Evolutionary conservation across 2,329 filamentous ascomycete genomes (phyloP), one percentile per base, ranked within the genome.

Genomic region (Anthostomella pinea): DNA sequence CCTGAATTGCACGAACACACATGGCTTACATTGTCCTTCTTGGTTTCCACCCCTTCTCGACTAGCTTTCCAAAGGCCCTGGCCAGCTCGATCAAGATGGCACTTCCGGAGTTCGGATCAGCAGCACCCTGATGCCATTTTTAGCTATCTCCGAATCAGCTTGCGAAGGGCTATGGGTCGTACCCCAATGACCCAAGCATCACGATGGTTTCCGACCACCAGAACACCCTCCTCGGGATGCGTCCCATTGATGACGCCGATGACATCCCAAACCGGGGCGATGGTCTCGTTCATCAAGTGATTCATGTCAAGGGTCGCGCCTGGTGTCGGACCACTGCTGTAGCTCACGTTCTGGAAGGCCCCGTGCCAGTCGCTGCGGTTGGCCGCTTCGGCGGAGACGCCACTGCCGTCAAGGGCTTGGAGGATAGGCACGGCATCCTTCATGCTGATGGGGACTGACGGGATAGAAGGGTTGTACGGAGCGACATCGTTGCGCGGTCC

Each of bases 171-270:
- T 4, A n/a, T 10, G 9, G n/a, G 2, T n/a, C 13, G 11, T 33
- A 33, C 72, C 5, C 72, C 72, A 17, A 72, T 59, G 8, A 74
- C 70, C 72, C 72, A 76, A 0, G 72, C 72, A 53, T 76, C 72
- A 8, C 72, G 64, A 40, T 75, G 72, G 23, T 75, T 75, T 3
- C 72, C 72, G 16, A 75, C 60, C 18, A 75, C 56, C 11, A 75
- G 57, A 5, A 71, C 69, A 23, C 33, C 33, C n/a, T 65, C 50
- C 21, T 56, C 49, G 0, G 66, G 59, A 29, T 66, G 61, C 2
- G 60, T 69, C 15, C 52, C 58, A 35, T 72, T 69, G 3, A 59
- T 53, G 1, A 69, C 42, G 8, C 66, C 65, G 29, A 70, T 64
- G 17, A 66, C 62, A 41, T 65, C 59, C 44, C 45, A 20, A 5